phyloP scores from a whole-genome alignment of 2,329 filamentous ascomycete genomes.

The Cordyceps javanica region DNA sequence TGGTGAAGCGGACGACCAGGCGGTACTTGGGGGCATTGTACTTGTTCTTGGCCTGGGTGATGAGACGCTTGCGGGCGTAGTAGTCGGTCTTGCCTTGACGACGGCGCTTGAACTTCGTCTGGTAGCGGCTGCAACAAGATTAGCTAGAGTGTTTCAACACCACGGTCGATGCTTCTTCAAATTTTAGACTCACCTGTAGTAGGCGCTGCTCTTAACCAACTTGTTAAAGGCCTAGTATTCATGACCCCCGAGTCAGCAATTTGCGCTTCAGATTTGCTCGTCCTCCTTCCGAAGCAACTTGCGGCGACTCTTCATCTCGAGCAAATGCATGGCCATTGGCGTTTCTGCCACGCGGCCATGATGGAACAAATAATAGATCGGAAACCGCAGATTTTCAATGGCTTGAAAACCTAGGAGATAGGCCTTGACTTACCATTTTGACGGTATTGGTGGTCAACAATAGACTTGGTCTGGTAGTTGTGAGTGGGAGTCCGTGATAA shows the following conservation, averaged over 20 bases:
- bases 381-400: background rate
- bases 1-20: conserved; percentile 98
- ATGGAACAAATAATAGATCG: background rate
- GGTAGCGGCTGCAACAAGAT: conserved; percentile 69
- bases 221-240: conserved; percentile 76
- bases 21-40: conserved; percentile 99
- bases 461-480: conserved; percentile 30
- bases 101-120: conserved; percentile 99
- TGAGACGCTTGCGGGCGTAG: conserved; percentile 98
- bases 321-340: conserved; percentile 26
- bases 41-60: conserved; percentile 99
- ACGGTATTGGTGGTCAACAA: conserved; percentile 43
- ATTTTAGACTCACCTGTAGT: conserved; percentile 88
- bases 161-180: background rate
- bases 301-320: conserved; percentile 66
- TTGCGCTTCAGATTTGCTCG: conserved; percentile 83
- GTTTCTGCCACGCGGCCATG: conserved; percentile 34
- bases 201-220: conserved; percentile 93
- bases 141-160: conserved; percentile 15
- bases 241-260: conserved; percentile 93
- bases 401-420: conserved; percentile 20
- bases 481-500: conserved; percentile 22
- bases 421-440: conserved; percentile 64
- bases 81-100: conserved; percentile 98
- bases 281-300: conserved; percentile 92